These are phyloP conservation scores for Tephrocybe sp. DNA, from an alignment of 768 basidiomycete species.

Conservation along the genomic window DNA sequence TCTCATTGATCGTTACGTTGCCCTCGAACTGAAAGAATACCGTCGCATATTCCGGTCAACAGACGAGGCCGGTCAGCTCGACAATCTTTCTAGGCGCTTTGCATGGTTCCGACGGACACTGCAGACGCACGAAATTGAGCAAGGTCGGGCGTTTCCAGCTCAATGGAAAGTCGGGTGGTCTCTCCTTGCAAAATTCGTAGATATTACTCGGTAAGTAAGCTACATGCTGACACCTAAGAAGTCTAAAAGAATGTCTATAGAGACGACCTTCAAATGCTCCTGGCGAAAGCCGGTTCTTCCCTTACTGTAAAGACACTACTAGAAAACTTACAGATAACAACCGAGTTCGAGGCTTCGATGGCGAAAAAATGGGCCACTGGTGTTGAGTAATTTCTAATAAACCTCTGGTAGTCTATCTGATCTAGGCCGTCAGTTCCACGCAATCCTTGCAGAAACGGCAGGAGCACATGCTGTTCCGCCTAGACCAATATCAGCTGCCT, in stretches of 20 bases:
- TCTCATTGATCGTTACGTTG: slow-evolving; percentile 85
- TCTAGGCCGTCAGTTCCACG: slow-evolving; percentile 46
- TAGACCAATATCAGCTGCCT: slow-evolving; percentile 83
- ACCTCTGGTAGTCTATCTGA: background rate
- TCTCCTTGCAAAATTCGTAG: slow-evolving; percentile 81
- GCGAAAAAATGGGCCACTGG: slow-evolving; percentile 78
- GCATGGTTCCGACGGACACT: slow-evolving; percentile 92
- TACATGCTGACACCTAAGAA: background rate
- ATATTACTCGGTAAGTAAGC: slow-evolving; percentile 73
- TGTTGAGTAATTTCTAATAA: slow-evolving; percentile 34
- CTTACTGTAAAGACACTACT: slow-evolving; percentile 77
- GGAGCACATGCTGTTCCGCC: slow-evolving; percentile 47
- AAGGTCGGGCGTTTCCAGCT: slow-evolving; percentile 76
- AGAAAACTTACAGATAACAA: slow-evolving; percentile 81
- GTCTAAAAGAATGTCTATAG: slow-evolving; percentile 33
- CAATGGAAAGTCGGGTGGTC: slow-evolving; percentile 86
- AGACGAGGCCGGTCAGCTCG: slow-evolving; percentile 94
- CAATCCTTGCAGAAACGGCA: slow-evolving; percentile 57
- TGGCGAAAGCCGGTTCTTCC: slow-evolving; percentile 73
- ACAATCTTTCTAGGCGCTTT: slow-evolving; percentile 89
- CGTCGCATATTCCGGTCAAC: slow-evolving; percentile 90
- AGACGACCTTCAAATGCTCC: slow-evolving; percentile 77
- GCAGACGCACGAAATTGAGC: slow-evolving; percentile 83
- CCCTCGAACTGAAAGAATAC: slow-evolving; percentile 91
- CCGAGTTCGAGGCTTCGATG: slow-evolving; percentile 86